Evolutionary conservation across 2,329 filamentous ascomycete genomes (phyloP).

Genomic region (Paradendryphiella salina): DNA sequence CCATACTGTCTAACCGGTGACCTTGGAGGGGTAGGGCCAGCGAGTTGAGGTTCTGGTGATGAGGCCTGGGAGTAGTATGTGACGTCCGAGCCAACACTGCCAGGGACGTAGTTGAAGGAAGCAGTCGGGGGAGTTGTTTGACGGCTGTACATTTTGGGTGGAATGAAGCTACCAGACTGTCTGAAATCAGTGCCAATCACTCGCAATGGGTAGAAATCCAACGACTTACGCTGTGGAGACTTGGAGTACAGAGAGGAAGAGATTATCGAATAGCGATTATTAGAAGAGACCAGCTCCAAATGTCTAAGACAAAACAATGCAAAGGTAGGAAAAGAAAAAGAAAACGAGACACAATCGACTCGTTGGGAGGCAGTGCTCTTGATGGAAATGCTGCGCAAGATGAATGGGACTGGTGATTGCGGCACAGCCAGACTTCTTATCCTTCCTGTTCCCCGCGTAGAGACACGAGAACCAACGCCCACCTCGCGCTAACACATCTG

Average conservation of each 20-base stretch:
- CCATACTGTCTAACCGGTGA: constrained; percentile 78
- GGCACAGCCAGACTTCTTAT: constrained; percentile 48
- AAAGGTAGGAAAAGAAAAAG: constrained; percentile 21
- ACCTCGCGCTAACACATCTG: constrained; percentile 45
- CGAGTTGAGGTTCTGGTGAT: constrained; percentile 67
- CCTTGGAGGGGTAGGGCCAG: constrained; percentile 68
- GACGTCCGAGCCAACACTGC: constrained; percentile 56
- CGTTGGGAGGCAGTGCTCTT: constrained; percentile 38
- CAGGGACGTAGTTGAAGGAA: constrained; percentile 45
- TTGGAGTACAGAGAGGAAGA: constrained; percentile 25
- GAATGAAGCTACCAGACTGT: constrained; percentile 45
- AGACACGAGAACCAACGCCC: constrained; percentile 41
- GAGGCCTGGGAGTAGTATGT: constrained; percentile 68
- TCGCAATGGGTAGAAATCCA: constrained; percentile 10
- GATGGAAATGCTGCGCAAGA: constrained; percentile 31
- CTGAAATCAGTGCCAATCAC: constrained; percentile 17
- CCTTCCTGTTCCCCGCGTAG: constrained; percentile 29
- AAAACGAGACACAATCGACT: constrained; percentile 47
- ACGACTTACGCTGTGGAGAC: constrained; percentile 40
- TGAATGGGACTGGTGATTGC: constrained; percentile 34
- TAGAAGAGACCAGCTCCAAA: constrained; percentile 52
- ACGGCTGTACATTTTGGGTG: constrained; percentile 49
- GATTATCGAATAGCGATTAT: constrained; percentile 48
- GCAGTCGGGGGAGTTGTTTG: constrained; percentile 52
- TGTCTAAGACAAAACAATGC: constrained; percentile 47